These are phyloP conservation scores for Amanita brunnescens DNA, from an alignment of 768 basidiomycete genomes.

Conservation along the genomic window DNA sequence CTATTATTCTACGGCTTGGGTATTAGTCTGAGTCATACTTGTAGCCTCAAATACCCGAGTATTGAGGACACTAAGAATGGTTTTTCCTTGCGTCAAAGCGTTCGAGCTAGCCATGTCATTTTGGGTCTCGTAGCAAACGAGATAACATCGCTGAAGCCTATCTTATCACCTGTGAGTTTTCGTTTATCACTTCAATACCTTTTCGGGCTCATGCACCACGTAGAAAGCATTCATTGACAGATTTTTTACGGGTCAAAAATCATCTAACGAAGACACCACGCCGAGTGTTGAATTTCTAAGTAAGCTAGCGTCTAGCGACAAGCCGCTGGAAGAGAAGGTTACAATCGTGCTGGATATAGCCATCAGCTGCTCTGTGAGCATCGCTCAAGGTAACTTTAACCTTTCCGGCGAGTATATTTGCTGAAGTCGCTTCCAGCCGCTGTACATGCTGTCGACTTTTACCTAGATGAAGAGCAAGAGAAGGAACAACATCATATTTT, in stretches of 20 bases:
- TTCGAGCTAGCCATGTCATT: slow-evolving; percentile 22
- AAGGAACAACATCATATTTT: slow-evolving; percentile 35
- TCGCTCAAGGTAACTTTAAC: slow-evolving; percentile 29
- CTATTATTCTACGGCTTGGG: neutral
- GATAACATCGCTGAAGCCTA: slow-evolving; percentile 12
- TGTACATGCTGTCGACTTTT: slow-evolving; percentile 46
- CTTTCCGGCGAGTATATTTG: neutral
- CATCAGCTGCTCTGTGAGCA: slow-evolving; percentile 37
- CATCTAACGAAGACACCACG: slow-evolving; percentile 22
- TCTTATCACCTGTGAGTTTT: slow-evolving; percentile 1
- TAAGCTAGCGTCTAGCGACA: slow-evolving; percentile 25
- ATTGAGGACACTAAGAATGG: slow-evolving; percentile 20
- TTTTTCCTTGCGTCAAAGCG: slow-evolving; percentile 23
- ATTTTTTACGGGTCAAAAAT: slow-evolving; percentile 1
- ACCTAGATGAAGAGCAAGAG: slow-evolving; percentile 32
- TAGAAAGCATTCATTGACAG: slow-evolving; percentile 6
- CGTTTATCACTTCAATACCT: neutral
- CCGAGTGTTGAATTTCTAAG: slow-evolving; percentile 31
- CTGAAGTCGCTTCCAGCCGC: slow-evolving; percentile 19
- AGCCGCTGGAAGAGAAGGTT: slow-evolving; percentile 33
- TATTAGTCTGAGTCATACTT: neutral
- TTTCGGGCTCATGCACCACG: neutral
- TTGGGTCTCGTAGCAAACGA: slow-evolving; percentile 23
- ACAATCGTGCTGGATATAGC: slow-evolving; percentile 38
- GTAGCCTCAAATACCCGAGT: slow-evolving; percentile 5